A percentile compares a stretch with the other conserved stretches of the same genome.
Evolutionary conservation across 176 grass and related monocot species (phyloP).

Genomic region (Bonia amplexicaulis): DNA sequence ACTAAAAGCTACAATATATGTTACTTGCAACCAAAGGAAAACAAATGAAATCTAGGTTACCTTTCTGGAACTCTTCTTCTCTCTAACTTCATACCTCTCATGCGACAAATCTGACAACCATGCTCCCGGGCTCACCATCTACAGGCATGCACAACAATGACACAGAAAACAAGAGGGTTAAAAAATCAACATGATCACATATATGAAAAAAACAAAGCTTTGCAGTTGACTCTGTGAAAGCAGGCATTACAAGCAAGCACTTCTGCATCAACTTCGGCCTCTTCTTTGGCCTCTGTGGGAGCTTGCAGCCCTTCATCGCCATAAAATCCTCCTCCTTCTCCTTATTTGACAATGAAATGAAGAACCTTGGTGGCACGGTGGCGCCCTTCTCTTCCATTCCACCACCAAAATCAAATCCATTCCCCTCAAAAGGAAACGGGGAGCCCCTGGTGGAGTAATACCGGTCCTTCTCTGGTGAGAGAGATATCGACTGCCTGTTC

Average conservation of each 20-base stretch:
- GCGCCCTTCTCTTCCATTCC: conserved; percentile 61
- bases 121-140: conserved; percentile 89
- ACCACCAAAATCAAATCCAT: conserved; percentile 33
- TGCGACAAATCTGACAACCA: conserved; percentile 95
- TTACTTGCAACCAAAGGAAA: not conserved
- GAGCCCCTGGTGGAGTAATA: conserved; percentile 93
- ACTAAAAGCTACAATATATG: not conserved
- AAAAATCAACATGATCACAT: not conserved
- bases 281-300: conserved; percentile 98
- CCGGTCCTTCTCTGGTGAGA: conserved; percentile 79
- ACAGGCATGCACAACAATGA: not conserved
- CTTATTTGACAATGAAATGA: conserved; percentile 94
- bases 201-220: not conserved
- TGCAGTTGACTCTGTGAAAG: not conserved
- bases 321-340: conserved; percentile 99
- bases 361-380: conserved; percentile 61
- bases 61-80: conserved; percentile 93
- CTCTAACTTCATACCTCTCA: conserved; percentile 94
- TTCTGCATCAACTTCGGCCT: conserved; percentile 94
- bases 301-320: conserved; percentile 97
- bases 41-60: conserved; percentile 26
- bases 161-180: not conserved
- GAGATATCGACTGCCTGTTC: conserved; percentile 40
- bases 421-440: conserved; percentile 52
- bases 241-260: conserved; percentile 65